Evolutionary conservation across 176 grass and related monocot genomes (phyloP).

Genomic region (Eragrostis curvula): DNA sequence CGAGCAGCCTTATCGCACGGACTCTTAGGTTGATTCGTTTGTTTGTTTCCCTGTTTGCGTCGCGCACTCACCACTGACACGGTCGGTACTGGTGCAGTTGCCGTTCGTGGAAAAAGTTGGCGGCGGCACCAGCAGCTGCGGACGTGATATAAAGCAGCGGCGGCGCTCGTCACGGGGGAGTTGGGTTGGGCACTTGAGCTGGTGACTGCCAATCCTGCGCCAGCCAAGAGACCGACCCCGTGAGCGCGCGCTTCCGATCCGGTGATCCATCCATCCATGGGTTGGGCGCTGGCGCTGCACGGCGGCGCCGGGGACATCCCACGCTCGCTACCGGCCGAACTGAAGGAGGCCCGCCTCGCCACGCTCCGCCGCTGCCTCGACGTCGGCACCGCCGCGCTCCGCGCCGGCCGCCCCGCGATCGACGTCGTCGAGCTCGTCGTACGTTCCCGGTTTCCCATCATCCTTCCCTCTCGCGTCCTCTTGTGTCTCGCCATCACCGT

Average conservation of each 20-base stretch:
- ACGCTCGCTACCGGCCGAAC: conserved; percentile 54
- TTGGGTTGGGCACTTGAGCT: not conserved
- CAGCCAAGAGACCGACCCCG: too few species aligned
- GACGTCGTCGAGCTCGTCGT: conserved; percentile 91
- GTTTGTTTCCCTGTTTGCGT: not conserved
- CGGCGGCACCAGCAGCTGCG: not conserved
- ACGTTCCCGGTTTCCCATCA: not conserved
- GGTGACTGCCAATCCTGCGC: too few species aligned
- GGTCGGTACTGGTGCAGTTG: not conserved
- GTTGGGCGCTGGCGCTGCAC: conserved; percentile 88
- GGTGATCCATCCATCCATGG: conserved; percentile 40
- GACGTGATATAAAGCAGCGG: not conserved
- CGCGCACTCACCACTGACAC: not conserved
- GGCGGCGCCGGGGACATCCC: conserved; percentile 94
- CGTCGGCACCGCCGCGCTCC: conserved; percentile 65
- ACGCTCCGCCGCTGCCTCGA: conserved; percentile 75
- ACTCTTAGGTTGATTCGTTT: not conserved
- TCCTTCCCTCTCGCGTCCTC: not conserved
- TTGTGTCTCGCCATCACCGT: too few species aligned
- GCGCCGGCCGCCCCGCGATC: conserved; percentile 56
- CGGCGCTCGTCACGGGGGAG: not conserved
- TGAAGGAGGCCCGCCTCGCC: conserved; percentile 60
- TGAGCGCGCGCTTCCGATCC: not conserved
- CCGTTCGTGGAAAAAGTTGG: not conserved
- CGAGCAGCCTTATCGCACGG: not conserved